Evolutionary conservation across 108 stramenopile species (phyloP).

Genomic region (Cyclotella sp.): DNA sequence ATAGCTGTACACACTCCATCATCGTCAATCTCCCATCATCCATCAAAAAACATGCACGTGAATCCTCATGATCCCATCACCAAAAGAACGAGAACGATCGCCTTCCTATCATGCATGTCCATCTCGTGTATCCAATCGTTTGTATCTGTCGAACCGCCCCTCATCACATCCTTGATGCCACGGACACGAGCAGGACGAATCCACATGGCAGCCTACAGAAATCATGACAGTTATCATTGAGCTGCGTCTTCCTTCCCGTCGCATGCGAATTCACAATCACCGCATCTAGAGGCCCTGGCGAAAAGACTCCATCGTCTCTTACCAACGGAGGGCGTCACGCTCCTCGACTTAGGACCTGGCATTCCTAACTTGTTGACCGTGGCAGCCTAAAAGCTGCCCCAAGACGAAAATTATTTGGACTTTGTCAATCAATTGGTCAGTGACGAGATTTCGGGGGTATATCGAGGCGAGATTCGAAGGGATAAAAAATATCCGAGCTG

Average conservation of each 20-base stretch:
- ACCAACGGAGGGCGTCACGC: slow-evolving; percentile 78
- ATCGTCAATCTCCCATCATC: too few relatives aligned
- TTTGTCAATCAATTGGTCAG: slow-evolving; percentile 95
- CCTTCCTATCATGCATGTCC: not conserved
- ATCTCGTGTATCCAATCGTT: not conserved
- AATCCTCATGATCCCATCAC: not conserved
- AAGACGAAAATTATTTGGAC: slow-evolving; percentile 71
- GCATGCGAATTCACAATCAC: not conserved
- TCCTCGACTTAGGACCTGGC: slow-evolving; percentile 94
- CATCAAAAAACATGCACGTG: too few relatives aligned
- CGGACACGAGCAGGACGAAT: not conserved
- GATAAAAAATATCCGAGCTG: slow-evolving; percentile 95
- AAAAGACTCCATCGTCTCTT: slow-evolving; percentile 13
- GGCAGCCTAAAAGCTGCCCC: slow-evolving; percentile 74
- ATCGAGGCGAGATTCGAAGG: slow-evolving; percentile 78
- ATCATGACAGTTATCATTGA: not conserved
- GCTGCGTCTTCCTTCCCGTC: not conserved
- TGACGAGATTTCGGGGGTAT: slow-evolving; percentile 77
- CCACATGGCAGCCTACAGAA: slow-evolving; percentile 3
- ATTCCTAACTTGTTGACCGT: slow-evolving; percentile 95
- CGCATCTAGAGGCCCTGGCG: not conserved
- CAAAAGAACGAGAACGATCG: not conserved
- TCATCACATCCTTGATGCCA: not conserved
- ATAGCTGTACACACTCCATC: too few relatives aligned
- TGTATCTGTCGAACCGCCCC: not conserved